Conservation (phyloP, 192 early-diverging fungal genomes). For the Coemansia sp. region DNA sequence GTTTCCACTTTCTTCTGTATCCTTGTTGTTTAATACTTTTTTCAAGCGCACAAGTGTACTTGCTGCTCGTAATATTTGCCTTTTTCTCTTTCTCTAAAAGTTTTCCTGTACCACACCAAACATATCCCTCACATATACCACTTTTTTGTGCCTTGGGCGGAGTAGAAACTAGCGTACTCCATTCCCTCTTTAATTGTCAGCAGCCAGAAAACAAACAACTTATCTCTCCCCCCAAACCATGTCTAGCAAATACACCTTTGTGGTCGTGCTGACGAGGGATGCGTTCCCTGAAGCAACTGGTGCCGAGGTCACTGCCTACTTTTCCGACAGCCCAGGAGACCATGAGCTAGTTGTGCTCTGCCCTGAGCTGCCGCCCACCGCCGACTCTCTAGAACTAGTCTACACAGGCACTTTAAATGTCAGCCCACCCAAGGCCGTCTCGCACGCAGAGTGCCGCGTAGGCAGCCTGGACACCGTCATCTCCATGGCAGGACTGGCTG, state of each 20-base stretch:
- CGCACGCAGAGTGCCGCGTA: conserved; percentile 16
- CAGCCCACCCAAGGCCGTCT: conserved; percentile 9
- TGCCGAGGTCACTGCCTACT: conserved; percentile 25
- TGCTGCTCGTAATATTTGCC: background rate
- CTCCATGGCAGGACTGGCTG: background rate
- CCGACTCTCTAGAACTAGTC: background rate
- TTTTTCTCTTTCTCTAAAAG: conserved; percentile 2
- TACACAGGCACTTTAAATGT: conserved; percentile 15
- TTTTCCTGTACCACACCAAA: conserved; percentile 1
- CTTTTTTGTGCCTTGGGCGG: too few relatives aligned
- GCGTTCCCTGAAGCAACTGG: conserved; percentile 1
- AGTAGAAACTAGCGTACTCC: background rate
- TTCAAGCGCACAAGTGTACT: background rate
- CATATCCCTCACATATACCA: background rate
- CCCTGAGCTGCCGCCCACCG: conserved; percentile 1
- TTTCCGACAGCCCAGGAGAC: conserved; percentile 7
- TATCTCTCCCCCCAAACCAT: background rate
- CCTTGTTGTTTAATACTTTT: background rate
- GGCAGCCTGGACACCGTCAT: conserved; percentile 11
- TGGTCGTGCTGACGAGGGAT: conserved; percentile 7
- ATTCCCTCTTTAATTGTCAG: background rate
- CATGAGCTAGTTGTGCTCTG: conserved; percentile 10
- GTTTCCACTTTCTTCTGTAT: background rate
- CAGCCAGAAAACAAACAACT: background rate
- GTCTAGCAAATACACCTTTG: conserved; percentile 19